Evolutionary conservation across 2,329 filamentous ascomycete species (phyloP), one percentile per base, ranked within the genome.

Genomic region (Calonectria multiphialidica): DNA sequence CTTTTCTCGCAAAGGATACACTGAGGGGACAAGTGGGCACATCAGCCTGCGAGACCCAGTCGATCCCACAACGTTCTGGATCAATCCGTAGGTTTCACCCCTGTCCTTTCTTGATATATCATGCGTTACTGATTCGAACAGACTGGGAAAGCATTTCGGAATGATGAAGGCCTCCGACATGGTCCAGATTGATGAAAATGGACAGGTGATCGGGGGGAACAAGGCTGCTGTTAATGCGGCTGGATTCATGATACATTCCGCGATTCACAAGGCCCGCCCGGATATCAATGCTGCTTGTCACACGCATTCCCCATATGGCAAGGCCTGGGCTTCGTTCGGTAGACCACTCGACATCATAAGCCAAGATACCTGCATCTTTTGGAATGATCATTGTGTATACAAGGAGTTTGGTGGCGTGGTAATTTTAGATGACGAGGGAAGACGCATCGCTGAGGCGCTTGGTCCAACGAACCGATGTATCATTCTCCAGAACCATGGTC

Each of bases 201-300:
- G 72, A 6, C 28, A 69, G 12, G 35, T 55, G 8, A 42, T 69
- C 15, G 66, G 66, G 8, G 68, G 67, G 13, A 71, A 72, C 55
- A 92, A 91, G 77, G 83, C 87, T 25, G 89, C 91, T 2, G 88
- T 90, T n/a, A 93, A 93, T 78, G 88, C 90, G 1, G 91, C 92
- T 0, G 92, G 92, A 1, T 93, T 93, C 79, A 81, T 92, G 68
- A 94, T 94, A 71, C 92, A 94, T 81, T 87, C 86, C 10, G 91
- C 91, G 6, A 84, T 93, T 10, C 88, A 92, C 82, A 90, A 90
- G 82, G 89, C 89, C 2, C 83, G 91, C 37, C 89, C 90, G 7
- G 88, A 93, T 79, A 89, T 92, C 59, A 86, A 90, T 74, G 91
- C 92, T 2, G 90, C 91, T 13, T 93, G 91, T 80, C 92, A 94